Evolutionary conservation across 2,329 filamentous ascomycete species (phyloP).

Genomic region (Furcasterigmium sp.): DNA sequence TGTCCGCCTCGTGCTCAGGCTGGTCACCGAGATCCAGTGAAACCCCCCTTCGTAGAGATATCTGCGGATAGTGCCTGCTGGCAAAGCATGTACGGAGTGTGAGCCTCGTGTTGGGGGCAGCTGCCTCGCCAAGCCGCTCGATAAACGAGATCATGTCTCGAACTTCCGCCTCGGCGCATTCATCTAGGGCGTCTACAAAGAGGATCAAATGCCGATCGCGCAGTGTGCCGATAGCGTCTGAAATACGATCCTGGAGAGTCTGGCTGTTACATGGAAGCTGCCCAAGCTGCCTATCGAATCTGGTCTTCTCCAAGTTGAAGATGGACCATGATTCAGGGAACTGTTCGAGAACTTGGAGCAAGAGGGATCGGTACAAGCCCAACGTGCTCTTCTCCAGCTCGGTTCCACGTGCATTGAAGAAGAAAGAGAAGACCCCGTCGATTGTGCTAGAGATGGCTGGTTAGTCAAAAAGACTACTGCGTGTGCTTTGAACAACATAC

Average conservation of each 20-base stretch:
- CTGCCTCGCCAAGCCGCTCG: slow-evolving; percentile 1
- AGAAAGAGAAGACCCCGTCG: slow-evolving; percentile 26
- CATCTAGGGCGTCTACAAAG: slow-evolving; percentile 14
- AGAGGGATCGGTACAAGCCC: slow-evolving; percentile 46
- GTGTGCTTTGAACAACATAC: too few relatives aligned
- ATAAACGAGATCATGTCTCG: slow-evolving; percentile 4
- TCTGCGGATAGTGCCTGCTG: slow-evolving; percentile 7
- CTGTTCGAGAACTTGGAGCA: slow-evolving; percentile 36
- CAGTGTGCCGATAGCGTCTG: not conserved
- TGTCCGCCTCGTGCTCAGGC: too few relatives aligned
- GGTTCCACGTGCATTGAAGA: slow-evolving; percentile 41
- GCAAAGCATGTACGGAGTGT: slow-evolving; percentile 3
- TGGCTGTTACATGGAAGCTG: too few relatives aligned
- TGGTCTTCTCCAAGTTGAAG: slow-evolving; percentile 2
- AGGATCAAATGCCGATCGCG: slow-evolving; percentile 9
- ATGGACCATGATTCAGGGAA: slow-evolving; percentile 27
- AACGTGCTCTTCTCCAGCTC: slow-evolving; percentile 35
- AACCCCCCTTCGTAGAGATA: too few relatives aligned
- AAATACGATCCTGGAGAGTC: not conserved
- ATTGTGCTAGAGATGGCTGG: not conserved
- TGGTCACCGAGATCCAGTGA: too few relatives aligned
- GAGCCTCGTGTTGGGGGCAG: not conserved
- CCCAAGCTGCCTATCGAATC: not conserved
- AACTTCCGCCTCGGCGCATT: slow-evolving; percentile 4
- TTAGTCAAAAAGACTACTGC: too few relatives aligned